Evolutionary conservation across 495 filamentous ascomycete genomes (phyloP), one percentile per base, ranked within the genome.

Genomic region (Lasiosphaeris hirsuta): DNA sequence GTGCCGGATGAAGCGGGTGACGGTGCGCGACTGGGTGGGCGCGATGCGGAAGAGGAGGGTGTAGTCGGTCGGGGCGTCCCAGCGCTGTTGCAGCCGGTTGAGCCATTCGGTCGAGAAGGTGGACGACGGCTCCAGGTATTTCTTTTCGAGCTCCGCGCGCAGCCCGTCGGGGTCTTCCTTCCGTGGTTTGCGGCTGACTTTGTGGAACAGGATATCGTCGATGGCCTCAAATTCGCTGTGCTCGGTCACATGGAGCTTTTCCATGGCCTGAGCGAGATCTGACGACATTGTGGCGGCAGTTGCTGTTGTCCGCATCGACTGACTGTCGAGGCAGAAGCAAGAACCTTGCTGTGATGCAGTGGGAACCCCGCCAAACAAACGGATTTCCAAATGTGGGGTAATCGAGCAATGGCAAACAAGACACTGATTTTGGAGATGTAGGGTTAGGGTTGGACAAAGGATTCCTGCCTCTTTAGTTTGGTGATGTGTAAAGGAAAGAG

Each of bases 1-100:
- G 69, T 96, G 91, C 51, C 95, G 83, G 41, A 84, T 86, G 71
- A 98, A 98, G 46, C 94, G 88, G 52, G 89, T 94, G 61, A 96
- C 86, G 13, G 92, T 96, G 51, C 94, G 86, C 3, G 90, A 89
- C 74, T 97, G 95, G 0, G 92, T 96, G 13, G 91, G 90, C 7
- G 90, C 90, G 39, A 97, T 77, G 55, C 86, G 82, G 74, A 96
- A 96, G 17, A 97, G 81, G 49, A 89, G 83, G 14, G 83, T 82
- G 67, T 89, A 86, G 62, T 95, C 85, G 36, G 84, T 80, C 10
- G 90, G 79, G 43, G 82, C 76, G 55, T 96, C 89, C 93, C 91
- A 97, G 72, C 91, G 82, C 82, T 89, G 88, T 72, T 98, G 94
- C 17, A 98, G 69, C 40, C 81, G 80, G 70, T 96, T 90, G 47